A percentile compares a stretch with the other conserved stretches of the same genome.
phyloP scores from a whole-genome alignment of 352 stramenopile species.

The Phytopythium ostracodes region DNA sequence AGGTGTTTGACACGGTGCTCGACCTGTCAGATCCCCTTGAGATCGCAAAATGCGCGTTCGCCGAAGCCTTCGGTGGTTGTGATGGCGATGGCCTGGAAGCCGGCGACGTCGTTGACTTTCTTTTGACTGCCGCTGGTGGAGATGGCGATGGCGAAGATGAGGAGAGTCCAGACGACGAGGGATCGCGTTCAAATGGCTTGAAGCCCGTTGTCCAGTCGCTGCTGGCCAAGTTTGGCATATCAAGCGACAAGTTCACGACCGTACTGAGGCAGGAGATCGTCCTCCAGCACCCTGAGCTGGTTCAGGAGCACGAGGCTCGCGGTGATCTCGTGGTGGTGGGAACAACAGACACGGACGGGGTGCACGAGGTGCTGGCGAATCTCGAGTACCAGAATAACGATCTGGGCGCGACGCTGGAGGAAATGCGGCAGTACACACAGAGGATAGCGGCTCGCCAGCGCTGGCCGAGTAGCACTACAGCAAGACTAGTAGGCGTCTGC shows the following conservation, averaged over 20 bases:
- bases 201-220: constrained; percentile 2
- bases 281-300: constrained; percentile 11
- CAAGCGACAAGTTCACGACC: constrained; percentile 11
- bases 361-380: neutral
- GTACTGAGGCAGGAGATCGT: constrained; percentile 15
- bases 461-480: too few relatives aligned
- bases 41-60: constrained; percentile 2
- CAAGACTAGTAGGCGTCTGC: too few relatives aligned
- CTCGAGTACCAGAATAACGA: neutral
- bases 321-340: constrained; percentile 4
- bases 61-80: neutral
- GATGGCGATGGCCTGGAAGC: constrained; percentile 8
- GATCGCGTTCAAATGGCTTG: neutral
- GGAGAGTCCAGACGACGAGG: neutral
- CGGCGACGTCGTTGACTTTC: constrained; percentile 6
- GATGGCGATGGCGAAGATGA: neutral
- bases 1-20: constrained; percentile 16
- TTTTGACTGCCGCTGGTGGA: neutral
- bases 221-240: constrained; percentile 8
- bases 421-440: constrained; percentile 3
- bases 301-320: constrained; percentile 3
- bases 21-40: constrained; percentile 19
- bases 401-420: neutral
- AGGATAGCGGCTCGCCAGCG: neutral
- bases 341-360: neutral